Evolutionary conservation across 495 filamentous ascomycete genomes (phyloP), one percentile per base, ranked within the genome.

Genomic region (Zalerion maritima): DNA sequence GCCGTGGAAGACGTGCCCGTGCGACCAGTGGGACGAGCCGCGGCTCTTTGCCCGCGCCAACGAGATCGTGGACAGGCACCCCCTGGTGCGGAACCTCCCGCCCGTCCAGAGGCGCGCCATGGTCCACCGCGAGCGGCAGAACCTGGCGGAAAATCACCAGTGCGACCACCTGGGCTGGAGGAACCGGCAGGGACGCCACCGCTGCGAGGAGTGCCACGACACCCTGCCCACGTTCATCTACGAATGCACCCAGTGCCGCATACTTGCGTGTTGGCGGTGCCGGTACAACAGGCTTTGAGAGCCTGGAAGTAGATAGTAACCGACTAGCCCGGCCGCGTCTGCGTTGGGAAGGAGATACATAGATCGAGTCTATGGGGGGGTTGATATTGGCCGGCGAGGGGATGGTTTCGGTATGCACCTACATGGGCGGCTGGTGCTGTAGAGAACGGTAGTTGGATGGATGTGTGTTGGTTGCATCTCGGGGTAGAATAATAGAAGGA

Each of bases 1-100:
- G 1, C 19, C 7, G 7, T 77, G 71, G 68, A 62, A 62, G 33
- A 57, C 37, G 0, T 76, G 69, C 34, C 0, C 6, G 3, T 73
- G 69, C 28, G 38, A 11, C 4, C 34, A 50, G 10, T 67, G 57
- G 52, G 29, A 57, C 10, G 58, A 60, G 28, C 16, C 36, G 5
- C 46, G 36, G 15, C 45, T 62, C 3, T 26, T 44, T 7, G 36
- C 31, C 6, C 41, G 51, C 21, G 55, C 48, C 8, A 21, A 49
- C 21, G 35, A 50, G 30, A 43, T 56, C 8, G 39, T 53, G 15
- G 40, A 50, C 22, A 55, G 57, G 28, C 39, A 46, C 9, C 15
- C 21, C 13, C 9, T 9, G 10, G 33, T 1, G 6, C 1, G 8
- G 3, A 30, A 0, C 7, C 24, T 5, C 11, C 22, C 23, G 3